Evolutionary conservation across 495 filamentous ascomycete species (phyloP), one percentile per base, ranked within the genome.

Genomic region (Choiromyces venosus): DNA sequence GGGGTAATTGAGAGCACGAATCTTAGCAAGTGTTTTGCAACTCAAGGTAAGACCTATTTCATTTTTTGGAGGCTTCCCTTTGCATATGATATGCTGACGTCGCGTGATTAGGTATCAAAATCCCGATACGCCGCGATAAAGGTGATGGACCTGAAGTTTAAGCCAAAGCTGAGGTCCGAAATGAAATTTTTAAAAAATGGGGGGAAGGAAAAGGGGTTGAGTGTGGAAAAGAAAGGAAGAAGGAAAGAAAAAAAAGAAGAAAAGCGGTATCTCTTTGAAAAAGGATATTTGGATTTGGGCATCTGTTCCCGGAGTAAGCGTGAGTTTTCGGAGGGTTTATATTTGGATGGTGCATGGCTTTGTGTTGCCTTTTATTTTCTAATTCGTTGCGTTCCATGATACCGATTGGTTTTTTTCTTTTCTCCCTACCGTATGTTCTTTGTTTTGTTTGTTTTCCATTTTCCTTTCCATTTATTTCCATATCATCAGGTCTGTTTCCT

Each of bases 1-100:
- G 95, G 95, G 72, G 95, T 99, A 1, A 96, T 96, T 75, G 94
- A 97, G 81, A 94, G 91, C 81, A 99, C 95, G 2, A 82, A 87
- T n/a, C 84, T 99, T 29, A 97, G 93, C 86, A 97, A 96, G 82
- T 91, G 89, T 78, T 99, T 99, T 83, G 95, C 95, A 16, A 86
- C 89, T 12, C 95, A 99, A 78, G 95, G 95, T n/a, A 94, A 96
- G 69, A 66, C 71, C 42, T 25, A 35, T 64, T 35, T 10, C 42
- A 37, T 73, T 66, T 73, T 66, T 52, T 36, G 4, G 72, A 29
- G 52, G 25, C 25, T 56, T 35, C 25, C 12, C n/a, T 38, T n/a
- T 64, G 1, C 35, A 64, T 69, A 67, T 64, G 3, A 64, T 69
- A 67, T 64, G 3, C 66, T 77, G 38, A 77, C 70, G 37, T 73